Evolutionary conservation across 805 yeast genomes (phyloP).

Genomic region (Peterozyma xylosa): DNA sequence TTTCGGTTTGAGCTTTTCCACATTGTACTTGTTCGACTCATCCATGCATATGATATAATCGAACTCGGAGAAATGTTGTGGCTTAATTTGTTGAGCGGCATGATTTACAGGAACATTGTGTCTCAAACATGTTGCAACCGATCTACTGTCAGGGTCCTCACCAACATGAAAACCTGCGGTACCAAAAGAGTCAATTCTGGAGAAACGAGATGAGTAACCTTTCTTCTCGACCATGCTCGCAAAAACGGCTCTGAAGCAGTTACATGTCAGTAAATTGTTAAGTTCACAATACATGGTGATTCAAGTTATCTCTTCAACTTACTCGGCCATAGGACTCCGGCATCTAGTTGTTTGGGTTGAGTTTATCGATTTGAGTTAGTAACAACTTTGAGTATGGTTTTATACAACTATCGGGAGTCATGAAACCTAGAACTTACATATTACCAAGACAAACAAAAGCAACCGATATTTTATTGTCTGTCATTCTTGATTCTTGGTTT

Average conservation of each 20-base stretch:
- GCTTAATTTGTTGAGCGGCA: conserved; percentile 58
- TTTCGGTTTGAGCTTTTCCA: conserved; percentile 46
- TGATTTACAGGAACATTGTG: conserved; percentile 75
- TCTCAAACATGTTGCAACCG: conserved; percentile 56
- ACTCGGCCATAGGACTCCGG: conserved; percentile 96
- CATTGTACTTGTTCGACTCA: conserved; percentile 45
- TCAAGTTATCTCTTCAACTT: conserved; percentile 8
- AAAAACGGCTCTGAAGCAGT: conserved; percentile 54
- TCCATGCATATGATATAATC: conserved; percentile 73
- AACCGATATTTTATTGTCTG: conserved; percentile 37
- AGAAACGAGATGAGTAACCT: conserved; percentile 37
- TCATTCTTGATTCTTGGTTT: neutral
- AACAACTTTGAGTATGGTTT: too few species aligned
- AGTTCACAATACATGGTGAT: neutral
- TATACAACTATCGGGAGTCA: too few species aligned
- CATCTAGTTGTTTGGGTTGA: conserved; percentile 37
- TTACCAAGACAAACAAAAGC: conserved; percentile 92
- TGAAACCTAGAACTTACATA: conserved; percentile 40
- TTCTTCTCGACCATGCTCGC: conserved; percentile 48
- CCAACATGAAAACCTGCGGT: conserved; percentile 84
- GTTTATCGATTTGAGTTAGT: neutral
- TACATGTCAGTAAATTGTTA: conserved; percentile 1
- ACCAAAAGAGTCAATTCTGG: conserved; percentile 76
- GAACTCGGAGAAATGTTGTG: conserved; percentile 44
- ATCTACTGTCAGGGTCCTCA: conserved; percentile 71